Base-by-base conservation (phyloP, 2,329 filamentous ascomycete species). In the Claviceps sorghi region DNA sequence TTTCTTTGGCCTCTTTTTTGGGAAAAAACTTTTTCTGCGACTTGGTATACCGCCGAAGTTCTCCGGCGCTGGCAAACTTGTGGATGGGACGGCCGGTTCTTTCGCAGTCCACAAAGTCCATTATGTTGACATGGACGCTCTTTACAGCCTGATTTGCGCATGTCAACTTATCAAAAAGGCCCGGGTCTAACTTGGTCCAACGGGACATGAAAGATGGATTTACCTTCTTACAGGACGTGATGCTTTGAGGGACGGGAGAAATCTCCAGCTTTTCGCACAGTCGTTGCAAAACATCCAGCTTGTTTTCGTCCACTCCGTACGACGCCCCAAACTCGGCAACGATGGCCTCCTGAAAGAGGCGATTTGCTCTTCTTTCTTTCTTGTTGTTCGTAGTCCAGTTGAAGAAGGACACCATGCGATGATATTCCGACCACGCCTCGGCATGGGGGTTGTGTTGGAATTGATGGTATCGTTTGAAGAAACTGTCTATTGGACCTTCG, bases 81-180 rank as follows among this genome's bases (percentile, higher is more conserved):
- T 4, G 42, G 0, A 53, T 17, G 5, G 51, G 47, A 1, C 19
- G 10, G 3, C 51, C 51, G 13, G 51, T 53, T n/a, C 51, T 48
- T 34, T 50, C 47, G 4, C 40, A 50, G 21, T 53, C 51, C 3
- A 53, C 15, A 50, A 53, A 53, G 38, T 53, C 51, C 13, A 53
- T 42, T 11, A 53, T 53, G 21, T 53, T 53, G 21, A 53, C 51
- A 5, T 53, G 42, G 22, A 42, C 11, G 11, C 36, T 38, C 15
- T 13, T 11, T 2, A 49, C 30, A 4, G 41, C 51, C 48, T 49
- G 13, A 8, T 15, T 1, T 15, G 1, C 4, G 8, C 15, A 4
- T 29, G 8, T 30, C 8, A 19, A 34, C 15, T 10, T 41, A 30
- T 13, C 21, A 22, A 41, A 10, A 19, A 2, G n/a, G 19, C 36